Evolutionary conservation across 1,284 basidiomycete species (phyloP).

Genomic region (Sanguinoderma infundibulare): DNA sequence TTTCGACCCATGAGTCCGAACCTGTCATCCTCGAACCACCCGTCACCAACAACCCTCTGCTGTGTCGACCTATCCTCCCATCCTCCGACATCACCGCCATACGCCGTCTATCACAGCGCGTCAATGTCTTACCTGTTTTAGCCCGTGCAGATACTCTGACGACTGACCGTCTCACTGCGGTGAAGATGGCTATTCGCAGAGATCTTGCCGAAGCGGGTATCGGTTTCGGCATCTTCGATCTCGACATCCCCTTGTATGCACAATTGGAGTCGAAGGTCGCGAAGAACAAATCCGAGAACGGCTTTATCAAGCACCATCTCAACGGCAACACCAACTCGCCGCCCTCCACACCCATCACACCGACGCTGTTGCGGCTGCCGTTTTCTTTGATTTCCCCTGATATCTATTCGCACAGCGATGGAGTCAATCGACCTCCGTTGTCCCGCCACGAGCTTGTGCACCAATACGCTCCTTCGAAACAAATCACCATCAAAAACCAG

Average conservation of each 20-base stretch:
- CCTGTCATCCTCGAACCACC: conserved; percentile 81
- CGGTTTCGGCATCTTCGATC: conserved; percentile 84
- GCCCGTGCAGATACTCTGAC: conserved; percentile 92
- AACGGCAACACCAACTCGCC: conserved; percentile 63
- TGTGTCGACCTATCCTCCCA: conserved; percentile 67
- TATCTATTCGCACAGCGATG: conserved; percentile 78
- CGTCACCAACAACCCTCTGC: conserved; percentile 69
- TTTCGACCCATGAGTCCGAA: conserved; percentile 69
- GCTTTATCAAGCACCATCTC: conserved; percentile 46
- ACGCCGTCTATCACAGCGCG: conserved; percentile 85
- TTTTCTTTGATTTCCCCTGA: conserved; percentile 83
- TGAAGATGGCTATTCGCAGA: conserved; percentile 77
- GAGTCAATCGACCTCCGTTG: conserved; percentile 56
- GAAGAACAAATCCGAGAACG: conserved; percentile 48
- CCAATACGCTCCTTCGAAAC: conserved; percentile 65
- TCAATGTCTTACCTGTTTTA: conserved; percentile 95
- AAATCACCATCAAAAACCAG: conserved; percentile 37
- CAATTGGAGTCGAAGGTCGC: conserved; percentile 39
- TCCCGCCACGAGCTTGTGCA: conserved; percentile 70
- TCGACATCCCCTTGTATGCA: conserved; percentile 58
- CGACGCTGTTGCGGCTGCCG: conserved; percentile 65
- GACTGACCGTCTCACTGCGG: conserved; percentile 80
- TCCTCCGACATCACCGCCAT: conserved; percentile 89
- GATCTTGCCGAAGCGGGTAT: conserved; percentile 82
- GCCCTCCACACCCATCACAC: conserved; percentile 61